phyloP scores from a whole-genome alignment of 2,329 filamentous ascomycete genomes.

The Fusarium xyrophilum region DNA sequence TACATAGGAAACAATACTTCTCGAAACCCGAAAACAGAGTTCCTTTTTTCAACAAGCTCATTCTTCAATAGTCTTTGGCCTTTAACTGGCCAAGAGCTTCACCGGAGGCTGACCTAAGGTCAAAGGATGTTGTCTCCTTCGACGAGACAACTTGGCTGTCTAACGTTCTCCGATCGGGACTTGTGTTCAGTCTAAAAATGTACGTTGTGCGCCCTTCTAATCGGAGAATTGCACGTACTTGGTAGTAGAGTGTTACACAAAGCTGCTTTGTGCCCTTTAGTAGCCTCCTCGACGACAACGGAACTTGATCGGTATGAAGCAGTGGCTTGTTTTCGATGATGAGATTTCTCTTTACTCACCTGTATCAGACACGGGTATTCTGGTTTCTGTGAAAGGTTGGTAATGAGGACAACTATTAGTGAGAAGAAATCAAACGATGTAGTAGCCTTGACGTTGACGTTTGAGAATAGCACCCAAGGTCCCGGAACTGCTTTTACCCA shows the following conservation, averaged over 20 bases:
- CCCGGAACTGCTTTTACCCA: neutral
- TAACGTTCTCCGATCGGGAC: constrained; percentile 21
- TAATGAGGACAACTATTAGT: neutral
- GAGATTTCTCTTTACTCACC: neutral
- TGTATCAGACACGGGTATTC: neutral
- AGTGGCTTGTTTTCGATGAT: constrained; percentile 10
- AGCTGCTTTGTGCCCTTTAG: constrained; percentile 5
- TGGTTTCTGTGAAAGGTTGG: neutral
- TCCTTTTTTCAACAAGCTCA: accelerated
- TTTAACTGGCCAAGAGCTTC: neutral
- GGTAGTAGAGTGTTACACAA: constrained; percentile 22
- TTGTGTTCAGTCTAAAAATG: constrained; percentile 5
- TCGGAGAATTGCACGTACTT: constrained; percentile 33
- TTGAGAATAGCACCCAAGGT: constrained; percentile 13
- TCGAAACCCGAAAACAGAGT: neutral
- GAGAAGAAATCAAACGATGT: neutral
- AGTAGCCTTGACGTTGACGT: neutral
- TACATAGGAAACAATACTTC: neutral
- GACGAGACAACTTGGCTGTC: constrained; percentile 9
- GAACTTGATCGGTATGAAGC: neutral
- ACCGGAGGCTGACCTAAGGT: neutral
- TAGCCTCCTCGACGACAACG: constrained; percentile 5
- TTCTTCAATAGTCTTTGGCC: neutral
- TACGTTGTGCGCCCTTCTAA: neutral
- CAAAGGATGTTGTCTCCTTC: constrained; percentile 8